Evolutionary conservation across 371 early-diverging fungal species (phyloP).

Genomic region (Mortierella sp.): DNA sequence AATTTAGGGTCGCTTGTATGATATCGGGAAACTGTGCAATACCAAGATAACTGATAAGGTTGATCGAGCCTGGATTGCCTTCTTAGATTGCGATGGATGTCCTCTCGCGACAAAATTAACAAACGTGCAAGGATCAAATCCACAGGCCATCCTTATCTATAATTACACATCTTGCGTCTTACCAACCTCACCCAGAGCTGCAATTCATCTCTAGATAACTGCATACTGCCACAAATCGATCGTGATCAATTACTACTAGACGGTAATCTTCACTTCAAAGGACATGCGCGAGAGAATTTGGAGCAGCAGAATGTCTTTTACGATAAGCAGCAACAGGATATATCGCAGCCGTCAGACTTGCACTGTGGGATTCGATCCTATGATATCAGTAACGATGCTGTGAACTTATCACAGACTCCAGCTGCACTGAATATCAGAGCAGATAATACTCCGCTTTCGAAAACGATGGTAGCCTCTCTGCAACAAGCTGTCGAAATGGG

Average conservation of each 20-base stretch:
- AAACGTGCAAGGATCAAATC: slow-evolving; percentile 39
- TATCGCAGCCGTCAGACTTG: too few species aligned
- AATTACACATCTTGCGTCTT: slow-evolving; percentile 34
- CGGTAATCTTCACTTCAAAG: not conserved
- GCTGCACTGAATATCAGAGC: too few species aligned
- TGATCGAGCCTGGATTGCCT: slow-evolving; percentile 47
- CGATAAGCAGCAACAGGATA: too few species aligned
- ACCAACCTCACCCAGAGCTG: not conserved
- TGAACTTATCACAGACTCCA: too few species aligned
- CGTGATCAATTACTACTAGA: not conserved
- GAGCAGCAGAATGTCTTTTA: not conserved
- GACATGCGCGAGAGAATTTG: too few species aligned
- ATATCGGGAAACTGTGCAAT: slow-evolving; percentile 41
- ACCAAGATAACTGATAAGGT: slow-evolving; percentile 33
- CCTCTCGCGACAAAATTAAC: slow-evolving; percentile 31
- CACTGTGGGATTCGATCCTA: too few species aligned
- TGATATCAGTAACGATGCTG: too few species aligned
- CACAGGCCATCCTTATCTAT: slow-evolving; percentile 47
- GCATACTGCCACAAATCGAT: not conserved
- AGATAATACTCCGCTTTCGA: too few species aligned
- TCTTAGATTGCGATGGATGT: slow-evolving; percentile 43
- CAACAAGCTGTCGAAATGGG: slow-evolving; percentile 15
- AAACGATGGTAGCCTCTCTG: slow-evolving; percentile 3
- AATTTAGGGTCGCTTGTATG: slow-evolving; percentile 45
- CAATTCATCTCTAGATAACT: too few species aligned